These are phyloP conservation scores for Thuidium tamariscinum DNA, from an alignment of 225 moss, liverwort and hornwort genomes.

Conservation along the genomic window DNA sequence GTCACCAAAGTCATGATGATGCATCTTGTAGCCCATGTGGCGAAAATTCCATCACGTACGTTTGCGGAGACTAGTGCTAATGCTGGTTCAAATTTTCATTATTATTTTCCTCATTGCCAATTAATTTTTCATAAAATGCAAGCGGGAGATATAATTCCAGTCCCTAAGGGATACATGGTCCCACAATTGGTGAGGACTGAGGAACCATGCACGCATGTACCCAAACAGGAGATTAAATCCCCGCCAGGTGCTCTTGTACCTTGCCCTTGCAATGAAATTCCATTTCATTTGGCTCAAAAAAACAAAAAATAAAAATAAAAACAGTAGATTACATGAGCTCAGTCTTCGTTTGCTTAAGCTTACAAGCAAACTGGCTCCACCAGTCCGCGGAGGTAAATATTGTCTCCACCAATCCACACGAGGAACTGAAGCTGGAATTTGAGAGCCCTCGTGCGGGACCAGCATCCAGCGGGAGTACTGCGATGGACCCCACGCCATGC, in stretches of 20 bases:
- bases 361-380: background rate
- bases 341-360: too few relatives aligned
- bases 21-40: background rate
- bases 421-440: background rate
- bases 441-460: background rate
- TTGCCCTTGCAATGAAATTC: too few relatives aligned
- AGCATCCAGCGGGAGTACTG: background rate
- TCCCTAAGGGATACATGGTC: background rate
- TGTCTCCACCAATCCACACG: background rate
- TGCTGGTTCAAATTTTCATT: background rate
- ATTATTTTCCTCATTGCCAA: background rate
- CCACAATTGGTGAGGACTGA: background rate
- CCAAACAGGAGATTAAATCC: background rate
- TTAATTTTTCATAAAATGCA: background rate
- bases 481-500: background rate
- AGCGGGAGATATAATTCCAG: background rate
- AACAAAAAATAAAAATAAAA: too few relatives aligned
- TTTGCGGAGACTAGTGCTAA: background rate
- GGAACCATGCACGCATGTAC: too few relatives aligned
- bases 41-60: too few relatives aligned
- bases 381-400: background rate
- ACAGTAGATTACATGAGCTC: too few relatives aligned
- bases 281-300: too few relatives aligned
- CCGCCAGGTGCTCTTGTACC: too few relatives aligned
- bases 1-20: background rate